Conservation (phyloP, 2,329 filamentous ascomycete species). For the Colletotrichum karsti region DNA sequence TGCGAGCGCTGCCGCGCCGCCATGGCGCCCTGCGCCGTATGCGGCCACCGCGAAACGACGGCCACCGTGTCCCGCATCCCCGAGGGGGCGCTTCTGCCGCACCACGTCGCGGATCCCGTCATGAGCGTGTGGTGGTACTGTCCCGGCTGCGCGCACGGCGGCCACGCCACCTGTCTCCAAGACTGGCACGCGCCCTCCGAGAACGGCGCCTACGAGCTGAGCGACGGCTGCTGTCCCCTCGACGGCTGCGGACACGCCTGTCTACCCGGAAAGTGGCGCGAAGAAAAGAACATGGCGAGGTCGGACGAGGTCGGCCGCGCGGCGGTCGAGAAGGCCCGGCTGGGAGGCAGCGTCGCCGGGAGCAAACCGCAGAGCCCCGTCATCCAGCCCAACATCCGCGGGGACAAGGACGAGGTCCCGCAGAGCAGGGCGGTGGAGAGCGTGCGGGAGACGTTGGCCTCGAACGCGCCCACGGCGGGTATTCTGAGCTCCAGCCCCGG, state of each 20-base stretch:
- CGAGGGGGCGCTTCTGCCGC: neutral
- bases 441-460: slow-evolving; percentile 62
- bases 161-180: slow-evolving; percentile 67
- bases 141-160: slow-evolving; percentile 68
- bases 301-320: slow-evolving; percentile 62
- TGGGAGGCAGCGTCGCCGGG: slow-evolving; percentile 29
- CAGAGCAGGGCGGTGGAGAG: slow-evolving; percentile 69
- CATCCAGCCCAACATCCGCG: slow-evolving; percentile 42
- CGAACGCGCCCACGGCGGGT: too few relatives aligned
- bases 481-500: slow-evolving; percentile 63
- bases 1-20: slow-evolving; percentile 63
- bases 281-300: slow-evolving; percentile 52
- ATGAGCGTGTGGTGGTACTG: slow-evolving; percentile 70
- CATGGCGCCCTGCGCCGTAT: slow-evolving; percentile 68
- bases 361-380: slow-evolving; percentile 37
- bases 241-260: slow-evolving; percentile 73
- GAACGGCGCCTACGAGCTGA: slow-evolving; percentile 36
- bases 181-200: slow-evolving; percentile 61
- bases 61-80: slow-evolving; percentile 41
- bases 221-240: slow-evolving; percentile 69
- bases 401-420: slow-evolving; percentile 62
- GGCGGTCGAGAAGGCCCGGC: slow-evolving; percentile 50
- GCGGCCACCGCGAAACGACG: slow-evolving; percentile 59
- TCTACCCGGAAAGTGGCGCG: slow-evolving; percentile 63
- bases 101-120: slow-evolving; percentile 32